A percentile compares a stretch with the other conserved stretches of the same genome.
phyloP scores from a whole-genome alignment of 331 rosid species.

The Rhamnella rubrinervis region DNA sequence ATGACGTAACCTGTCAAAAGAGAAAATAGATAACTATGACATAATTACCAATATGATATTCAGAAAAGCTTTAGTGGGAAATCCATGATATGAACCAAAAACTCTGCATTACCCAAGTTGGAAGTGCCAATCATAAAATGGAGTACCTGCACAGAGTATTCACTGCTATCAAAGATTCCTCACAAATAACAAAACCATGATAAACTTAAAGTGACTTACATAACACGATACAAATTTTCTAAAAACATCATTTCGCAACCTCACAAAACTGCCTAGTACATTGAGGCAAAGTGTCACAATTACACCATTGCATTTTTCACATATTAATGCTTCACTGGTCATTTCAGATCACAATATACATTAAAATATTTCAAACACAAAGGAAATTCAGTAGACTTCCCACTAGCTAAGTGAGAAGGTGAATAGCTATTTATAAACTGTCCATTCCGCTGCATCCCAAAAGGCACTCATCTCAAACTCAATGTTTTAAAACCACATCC shows the following conservation, averaged over 20 bases:
- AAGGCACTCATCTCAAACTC: too few species aligned
- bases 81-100: slow-evolving; percentile 8
- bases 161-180: slow-evolving; percentile 13
- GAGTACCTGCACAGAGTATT: slow-evolving; percentile 52
- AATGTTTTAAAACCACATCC: background rate
- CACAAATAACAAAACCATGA: background rate
- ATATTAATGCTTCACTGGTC: too few species aligned
- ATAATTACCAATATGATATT: slow-evolving; percentile 1
- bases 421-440: too few species aligned
- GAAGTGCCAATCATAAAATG: slow-evolving; percentile 66
- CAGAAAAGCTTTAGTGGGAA: background rate
- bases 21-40: slow-evolving; percentile 15
- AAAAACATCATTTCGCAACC: background rate
- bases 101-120: slow-evolving; percentile 51
- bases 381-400: too few species aligned
- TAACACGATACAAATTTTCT: background rate
- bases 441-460: too few species aligned
- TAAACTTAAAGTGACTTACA: too few species aligned
- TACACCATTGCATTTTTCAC: too few species aligned
- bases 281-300: too few species aligned
- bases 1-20: slow-evolving; percentile 59
- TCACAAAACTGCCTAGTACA: too few species aligned
- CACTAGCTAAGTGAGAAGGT: too few species aligned
- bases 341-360: too few species aligned
- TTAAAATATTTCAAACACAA: too few species aligned